Base-by-base conservation (phyloP, 257 asterid genomes). In the Nicotiana undulata region DNA sequence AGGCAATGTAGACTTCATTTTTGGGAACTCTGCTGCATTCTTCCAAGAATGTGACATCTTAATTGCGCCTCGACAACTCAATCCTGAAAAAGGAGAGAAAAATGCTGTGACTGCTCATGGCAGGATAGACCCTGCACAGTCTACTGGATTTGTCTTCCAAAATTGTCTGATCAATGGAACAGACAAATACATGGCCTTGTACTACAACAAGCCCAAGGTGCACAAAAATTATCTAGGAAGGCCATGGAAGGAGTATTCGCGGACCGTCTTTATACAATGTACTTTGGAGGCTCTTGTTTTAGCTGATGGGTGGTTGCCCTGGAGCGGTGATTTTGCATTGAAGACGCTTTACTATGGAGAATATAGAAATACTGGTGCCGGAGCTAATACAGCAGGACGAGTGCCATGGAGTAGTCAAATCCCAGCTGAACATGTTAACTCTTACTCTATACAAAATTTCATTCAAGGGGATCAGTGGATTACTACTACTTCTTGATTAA, bases 1-100 rank as follows among this genome's bases (percentile, higher is more conserved):
- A 78, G 85, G 87, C 58, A 85, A 85, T 6, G 85, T 85, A 1
- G 87, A 85, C 81, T 85, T 85, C 83, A 85, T 85, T 34, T 85
- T 85, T 5, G 87, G 87, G 24, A 85, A 81, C 83, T 81, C 87
- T 1, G 85, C 87, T 7, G 70, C 85, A 0, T 70, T 81, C 53
- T 85, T 85, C 83, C 85, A 85, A 22, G 83, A 82, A 4, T 85
- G 87, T 75, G 12, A 24, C 12, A 85, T 85, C 70, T 77, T 81
- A 4, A 10, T 85, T 1, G 81, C 85, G 3, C 87, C 85, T 26
- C 68, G 87, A 44, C 85, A 78, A 53, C 34, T 49, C 56, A 17
- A 24, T 9, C 83, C 87, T 7, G 83, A 85, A 34, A 85, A 85
- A 61, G 87, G 85, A 4, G 87, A 81, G 66, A 85, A 46, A 4